phyloP scores from a whole-genome alignment of 2,329 filamentous ascomycete species.

The Teratosphaeria viscida region DNA sequence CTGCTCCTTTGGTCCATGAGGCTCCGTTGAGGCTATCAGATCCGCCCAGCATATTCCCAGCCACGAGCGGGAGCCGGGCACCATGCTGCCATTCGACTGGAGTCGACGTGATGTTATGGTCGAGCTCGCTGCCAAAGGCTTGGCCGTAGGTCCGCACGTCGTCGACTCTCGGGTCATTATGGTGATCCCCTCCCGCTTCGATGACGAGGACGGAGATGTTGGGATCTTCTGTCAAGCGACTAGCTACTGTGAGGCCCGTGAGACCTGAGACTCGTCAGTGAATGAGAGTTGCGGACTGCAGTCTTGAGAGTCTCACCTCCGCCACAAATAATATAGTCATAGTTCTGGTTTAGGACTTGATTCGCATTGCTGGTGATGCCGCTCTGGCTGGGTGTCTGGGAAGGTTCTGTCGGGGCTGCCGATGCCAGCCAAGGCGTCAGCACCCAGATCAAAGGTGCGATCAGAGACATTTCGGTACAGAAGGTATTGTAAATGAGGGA shows the following conservation, averaged over 20 bases:
- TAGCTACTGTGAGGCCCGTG: slow-evolving; percentile 17
- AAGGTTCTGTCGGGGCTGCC: neutral
- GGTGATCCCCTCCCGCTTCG: slow-evolving; percentile 16
- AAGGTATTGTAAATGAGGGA: neutral
- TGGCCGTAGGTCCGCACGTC: slow-evolving; percentile 12
- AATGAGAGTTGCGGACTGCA: neutral
- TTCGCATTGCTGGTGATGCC: slow-evolving; percentile 9
- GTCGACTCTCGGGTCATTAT: slow-evolving; percentile 13
- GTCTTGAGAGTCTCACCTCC: slow-evolving; percentile 4
- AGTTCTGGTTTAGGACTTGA: slow-evolving; percentile 5
- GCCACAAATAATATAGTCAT: slow-evolving; percentile 18
- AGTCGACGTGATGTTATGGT: slow-evolving; percentile 13
- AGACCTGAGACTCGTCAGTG: slow-evolving; percentile 2
- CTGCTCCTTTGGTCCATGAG: slow-evolving; percentile 20
- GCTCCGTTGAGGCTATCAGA: slow-evolving; percentile 19
- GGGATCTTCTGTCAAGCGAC: slow-evolving; percentile 11
- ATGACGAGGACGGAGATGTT: slow-evolving; percentile 15
- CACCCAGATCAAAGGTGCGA: neutral
- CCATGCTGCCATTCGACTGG: slow-evolving; percentile 15
- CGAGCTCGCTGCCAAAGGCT: slow-evolving; percentile 10
- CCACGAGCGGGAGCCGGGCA: slow-evolving; percentile 11
- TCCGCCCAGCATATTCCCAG: slow-evolving; percentile 18
- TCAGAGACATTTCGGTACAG: neutral
- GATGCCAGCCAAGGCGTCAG: neutral
- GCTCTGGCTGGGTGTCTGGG: neutral